Percentiles rank a stretch among this genome's conserved stretches.
Conservation (phyloP, 176 grass and related monocot genomes). For the Hsuehochloa calcarea region DNA sequence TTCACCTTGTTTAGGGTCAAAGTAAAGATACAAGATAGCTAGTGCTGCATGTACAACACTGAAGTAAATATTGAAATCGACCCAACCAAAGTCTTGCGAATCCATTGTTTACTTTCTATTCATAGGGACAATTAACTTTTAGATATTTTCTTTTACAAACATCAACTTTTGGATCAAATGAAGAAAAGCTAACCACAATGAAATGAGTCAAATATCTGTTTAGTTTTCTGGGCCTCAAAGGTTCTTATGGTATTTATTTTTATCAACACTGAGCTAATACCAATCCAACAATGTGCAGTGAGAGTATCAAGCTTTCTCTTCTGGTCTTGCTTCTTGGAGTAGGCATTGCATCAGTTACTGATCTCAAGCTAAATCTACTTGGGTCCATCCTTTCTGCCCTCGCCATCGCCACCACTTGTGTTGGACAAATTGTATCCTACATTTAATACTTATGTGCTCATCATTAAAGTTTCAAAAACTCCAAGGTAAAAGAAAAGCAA, state of each 20-base stretch:
- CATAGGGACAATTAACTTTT: neutral
- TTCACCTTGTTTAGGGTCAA: neutral
- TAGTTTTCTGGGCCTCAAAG: neutral
- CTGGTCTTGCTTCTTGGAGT: constrained; percentile 94
- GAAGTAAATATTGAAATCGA: constrained; percentile 16
- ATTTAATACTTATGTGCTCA: constrained; percentile 6
- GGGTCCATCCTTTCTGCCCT: constrained; percentile 88
- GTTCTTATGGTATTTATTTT: constrained; percentile 12
- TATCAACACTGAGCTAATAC: constrained; percentile 33
- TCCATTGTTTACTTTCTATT: constrained; percentile 23
- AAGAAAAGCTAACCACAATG: constrained; percentile 9
- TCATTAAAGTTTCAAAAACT: constrained; percentile 21
- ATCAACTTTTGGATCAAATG: constrained; percentile 11
- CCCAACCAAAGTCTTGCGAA: neutral
- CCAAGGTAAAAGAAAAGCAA: constrained; percentile 1
- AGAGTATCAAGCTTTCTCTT: constrained; percentile 86
- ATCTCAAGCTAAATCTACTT: constrained; percentile 93
- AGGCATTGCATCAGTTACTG: constrained; percentile 91
- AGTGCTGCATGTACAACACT: constrained; percentile 7
- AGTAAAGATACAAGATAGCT: constrained; percentile 29
- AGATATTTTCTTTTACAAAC: constrained; percentile 11
- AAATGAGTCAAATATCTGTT: neutral
- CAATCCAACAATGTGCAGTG: constrained; percentile 57
- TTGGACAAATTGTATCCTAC: constrained; percentile 98
- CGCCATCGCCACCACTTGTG: constrained; percentile 91